Evolutionary conservation across 1,284 basidiomycete genomes (phyloP), one percentile per base, ranked within the genome.

Genomic region (Malassezia vespertilionis): DNA sequence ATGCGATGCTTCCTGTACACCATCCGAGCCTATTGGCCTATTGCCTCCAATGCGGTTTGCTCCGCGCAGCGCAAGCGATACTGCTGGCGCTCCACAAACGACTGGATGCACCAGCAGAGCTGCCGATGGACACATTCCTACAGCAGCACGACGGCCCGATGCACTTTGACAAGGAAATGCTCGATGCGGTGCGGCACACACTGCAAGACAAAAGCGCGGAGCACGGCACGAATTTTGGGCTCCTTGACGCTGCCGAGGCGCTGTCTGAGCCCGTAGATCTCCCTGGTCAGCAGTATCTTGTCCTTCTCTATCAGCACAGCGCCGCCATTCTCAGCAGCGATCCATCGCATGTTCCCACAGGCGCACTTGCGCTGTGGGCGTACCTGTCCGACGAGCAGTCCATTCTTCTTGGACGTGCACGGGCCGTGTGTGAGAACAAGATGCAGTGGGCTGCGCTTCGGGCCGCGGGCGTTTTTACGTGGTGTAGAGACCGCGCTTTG

Each of bases 401-500:
- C 11, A 31, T 40, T 12, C 36, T 50, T 10, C 21, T 44, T 5
- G 32, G 40, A 24, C 41, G 40, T 7, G 22, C 40, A 5, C 26
- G 27, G n/a, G 18, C 33, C 2, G 32, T 21, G n/a, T 50, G 47
- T 33, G 30, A 14, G 7, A 11, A 24, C 26, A 30, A 30, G 12
- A 7, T 40, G 15, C 24, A 35, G 3, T 50, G 47, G 47, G 18
- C 17, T n/a, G 11, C 14, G 2, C 30, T 44, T 1, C 26, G 41
- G 7, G 31, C 33, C 18, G 26, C 47, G 2, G 47, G 47, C 24
- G 34, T 50, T 12, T 44, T 44, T 39, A 22, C 20, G 1, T 50
- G 47, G 47, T 24, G 18, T 7, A 30, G 37, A 18, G 18, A 26
- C 11, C 41, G 47, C 23, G 31, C 26, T 18, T 5, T 24, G 20